phyloP scores from a whole-genome alignment of 345 rosid species.

The Salix udensis region DNA sequence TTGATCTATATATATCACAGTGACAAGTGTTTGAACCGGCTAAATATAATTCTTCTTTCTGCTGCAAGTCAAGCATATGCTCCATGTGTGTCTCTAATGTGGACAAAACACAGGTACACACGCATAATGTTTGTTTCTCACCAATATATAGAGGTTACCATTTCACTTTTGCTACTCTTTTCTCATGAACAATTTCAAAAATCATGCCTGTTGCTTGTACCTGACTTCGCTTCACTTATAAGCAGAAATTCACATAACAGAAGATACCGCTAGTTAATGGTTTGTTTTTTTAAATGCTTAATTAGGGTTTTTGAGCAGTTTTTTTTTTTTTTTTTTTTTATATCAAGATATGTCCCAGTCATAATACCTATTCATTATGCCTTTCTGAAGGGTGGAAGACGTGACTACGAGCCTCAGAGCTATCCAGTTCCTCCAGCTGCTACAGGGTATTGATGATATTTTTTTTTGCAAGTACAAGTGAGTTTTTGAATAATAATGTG shows the following conservation, averaged over 20 bases:
- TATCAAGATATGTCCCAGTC: not conserved
- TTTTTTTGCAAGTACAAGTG: not conserved
- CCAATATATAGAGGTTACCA: not conserved
- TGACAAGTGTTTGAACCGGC: not conserved
- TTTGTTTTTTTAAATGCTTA: not conserved
- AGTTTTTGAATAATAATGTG: not conserved
- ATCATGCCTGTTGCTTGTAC: not conserved
- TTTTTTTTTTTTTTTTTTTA: not conserved
- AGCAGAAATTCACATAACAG: not conserved
- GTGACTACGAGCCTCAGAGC: slow-evolving; percentile 38
- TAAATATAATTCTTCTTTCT: not conserved
- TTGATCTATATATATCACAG: not conserved
- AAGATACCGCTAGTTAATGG: not conserved
- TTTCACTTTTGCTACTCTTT: not conserved
- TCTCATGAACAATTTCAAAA: too few relatives aligned
- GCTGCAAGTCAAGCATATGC: not conserved
- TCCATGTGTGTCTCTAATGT: not conserved
- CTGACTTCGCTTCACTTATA: too few relatives aligned
- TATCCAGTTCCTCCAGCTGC: slow-evolving; percentile 41
- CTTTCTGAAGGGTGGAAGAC: slow-evolving; percentile 43
- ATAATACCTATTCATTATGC: slow-evolving; percentile 5
- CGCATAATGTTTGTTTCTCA: not conserved
- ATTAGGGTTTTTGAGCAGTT: not conserved
- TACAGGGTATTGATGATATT: slow-evolving; percentile 24
- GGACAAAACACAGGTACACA: not conserved